Conservation (phyloP, 2,329 filamentous ascomycete species). For the Aspergillus felis region DNA sequence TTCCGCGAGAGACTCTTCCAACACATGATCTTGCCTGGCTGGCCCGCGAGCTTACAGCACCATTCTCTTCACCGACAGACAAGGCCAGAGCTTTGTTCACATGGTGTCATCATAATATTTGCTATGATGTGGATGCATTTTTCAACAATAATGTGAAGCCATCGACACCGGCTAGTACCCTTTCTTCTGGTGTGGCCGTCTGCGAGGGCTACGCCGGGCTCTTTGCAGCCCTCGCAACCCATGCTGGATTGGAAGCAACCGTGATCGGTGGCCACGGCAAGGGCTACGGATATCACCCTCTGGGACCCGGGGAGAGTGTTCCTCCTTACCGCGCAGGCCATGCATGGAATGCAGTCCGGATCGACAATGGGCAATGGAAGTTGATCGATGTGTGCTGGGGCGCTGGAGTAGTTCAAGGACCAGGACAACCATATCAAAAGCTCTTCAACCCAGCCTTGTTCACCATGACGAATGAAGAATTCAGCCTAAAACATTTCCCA, state of each 20-base stretch:
- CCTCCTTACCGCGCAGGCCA: constrained; percentile 66
- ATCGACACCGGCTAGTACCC: constrained; percentile 67
- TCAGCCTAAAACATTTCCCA: constrained; percentile 55
- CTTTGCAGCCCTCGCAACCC: constrained; percentile 71
- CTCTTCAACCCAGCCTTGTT: constrained; percentile 63
- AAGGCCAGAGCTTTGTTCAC: constrained; percentile 91
- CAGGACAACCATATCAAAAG: constrained; percentile 59
- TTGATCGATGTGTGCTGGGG: constrained; percentile 92
- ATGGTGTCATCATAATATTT: constrained; percentile 92
- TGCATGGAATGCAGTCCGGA: constrained; percentile 89
- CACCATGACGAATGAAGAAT: constrained; percentile 68
- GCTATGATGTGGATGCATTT: constrained; percentile 77
- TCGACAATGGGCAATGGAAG: constrained; percentile 87
- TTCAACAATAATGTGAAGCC: constrained; percentile 66
- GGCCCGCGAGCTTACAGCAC: constrained; percentile 70
- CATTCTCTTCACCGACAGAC: constrained; percentile 78
- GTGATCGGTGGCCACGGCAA: constrained; percentile 79
- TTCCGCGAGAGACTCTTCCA: constrained; percentile 69
- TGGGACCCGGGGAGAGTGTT: constrained; percentile 60
- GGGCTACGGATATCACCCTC: constrained; percentile 67
- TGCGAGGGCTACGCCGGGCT: constrained; percentile 88
- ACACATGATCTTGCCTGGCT: constrained; percentile 67
- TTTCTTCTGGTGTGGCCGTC: constrained; percentile 75
- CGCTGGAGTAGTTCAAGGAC: constrained; percentile 63
- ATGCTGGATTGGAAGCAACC: constrained; percentile 73